Percentiles rank a stretch among this genome's conserved stretches.
Conservation (phyloP, 768 basidiomycete genomes). For the Dictyophora rubrovolvata region DNA sequence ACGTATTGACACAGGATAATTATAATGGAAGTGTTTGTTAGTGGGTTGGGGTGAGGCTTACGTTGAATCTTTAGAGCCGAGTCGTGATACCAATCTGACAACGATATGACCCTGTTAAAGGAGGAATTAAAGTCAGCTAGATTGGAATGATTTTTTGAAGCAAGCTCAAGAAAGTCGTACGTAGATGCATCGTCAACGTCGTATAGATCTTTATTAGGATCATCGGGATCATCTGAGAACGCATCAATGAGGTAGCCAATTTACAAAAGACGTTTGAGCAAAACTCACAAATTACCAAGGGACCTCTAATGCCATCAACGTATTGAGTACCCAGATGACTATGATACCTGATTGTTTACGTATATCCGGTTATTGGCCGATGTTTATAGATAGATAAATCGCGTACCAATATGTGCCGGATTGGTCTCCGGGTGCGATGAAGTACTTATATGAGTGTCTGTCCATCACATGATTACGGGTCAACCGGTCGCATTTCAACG, state of each 20-base stretch:
- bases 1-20: no score
- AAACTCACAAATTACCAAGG: constrained; percentile 26
- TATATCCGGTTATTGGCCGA: not conserved
- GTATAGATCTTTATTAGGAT: constrained; percentile 26
- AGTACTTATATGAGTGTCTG: constrained; percentile 17
- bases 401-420: constrained; percentile 38
- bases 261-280: not conserved
- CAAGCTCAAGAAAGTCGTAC: not conserved
- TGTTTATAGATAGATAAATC: not conserved
- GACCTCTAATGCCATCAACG: constrained; percentile 32
- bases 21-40: no score
- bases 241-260: not conserved
- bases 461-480: no score
- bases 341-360: constrained; percentile 4
- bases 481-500: no score
- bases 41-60: no score
- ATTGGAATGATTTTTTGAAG: not conserved
- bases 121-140: constrained; percentile 19
- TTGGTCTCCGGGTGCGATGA: constrained; percentile 24
- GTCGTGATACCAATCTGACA: constrained; percentile 33
- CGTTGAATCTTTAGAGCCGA: not conserved
- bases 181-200: constrained; percentile 28
- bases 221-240: constrained; percentile 22
- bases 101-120: constrained; percentile 23
- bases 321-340: constrained; percentile 13